Percentiles rank a stretch among this genome's conserved stretches.
These are phyloP conservation scores for Auricularia cornea DNA, from an alignment of 768 basidiomycete genomes.

Conservation along the genomic window DNA sequence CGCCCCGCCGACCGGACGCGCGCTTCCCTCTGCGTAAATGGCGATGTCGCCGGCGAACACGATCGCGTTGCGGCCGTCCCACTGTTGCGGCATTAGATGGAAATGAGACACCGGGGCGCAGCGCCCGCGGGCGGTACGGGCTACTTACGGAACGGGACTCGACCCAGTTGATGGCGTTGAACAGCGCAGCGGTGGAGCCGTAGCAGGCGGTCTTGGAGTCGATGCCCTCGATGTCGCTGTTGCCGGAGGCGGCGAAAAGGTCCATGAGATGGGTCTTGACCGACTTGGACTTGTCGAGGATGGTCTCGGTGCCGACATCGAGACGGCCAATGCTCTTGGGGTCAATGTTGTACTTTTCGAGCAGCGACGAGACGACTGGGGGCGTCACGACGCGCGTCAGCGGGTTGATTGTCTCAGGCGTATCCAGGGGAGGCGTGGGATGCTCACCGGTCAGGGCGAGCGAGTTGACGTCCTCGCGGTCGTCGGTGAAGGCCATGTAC, in stretches of 20 bases:
- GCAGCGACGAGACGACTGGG: constrained; percentile 76
- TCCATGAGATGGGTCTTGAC: constrained; percentile 99
- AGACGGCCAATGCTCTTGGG: constrained; percentile 94
- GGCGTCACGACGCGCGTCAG: too few relatives aligned
- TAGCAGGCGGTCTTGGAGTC: constrained; percentile 99
- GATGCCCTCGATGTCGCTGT: constrained; percentile 96
- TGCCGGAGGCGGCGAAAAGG: constrained; percentile 86
- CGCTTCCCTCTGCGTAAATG: constrained; percentile 92
- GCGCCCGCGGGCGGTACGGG: background rate
- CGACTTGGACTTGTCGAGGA: constrained; percentile 99
- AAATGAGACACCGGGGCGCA: background rate
- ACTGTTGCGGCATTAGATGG: constrained; percentile 21
- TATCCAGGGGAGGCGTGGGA: too few relatives aligned
- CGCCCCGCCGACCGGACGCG: constrained; percentile 93
- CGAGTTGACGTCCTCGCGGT: constrained; percentile 98
- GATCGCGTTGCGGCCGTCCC: constrained; percentile 97
- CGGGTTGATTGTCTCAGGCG: too few relatives aligned
- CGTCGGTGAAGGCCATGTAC: constrained; percentile 98
- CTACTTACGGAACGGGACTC: constrained; percentile 58
- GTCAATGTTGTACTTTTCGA: constrained; percentile 93
- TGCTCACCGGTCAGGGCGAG: constrained; percentile 84
- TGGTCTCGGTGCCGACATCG: constrained; percentile 97
- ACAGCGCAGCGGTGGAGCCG: constrained; percentile 95
- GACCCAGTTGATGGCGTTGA: constrained; percentile 98
- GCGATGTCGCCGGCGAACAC: constrained; percentile 97